phyloP scores from a whole-genome alignment of 1,139 yeast species.

The Magnusiomyces suaveolens region DNA sequence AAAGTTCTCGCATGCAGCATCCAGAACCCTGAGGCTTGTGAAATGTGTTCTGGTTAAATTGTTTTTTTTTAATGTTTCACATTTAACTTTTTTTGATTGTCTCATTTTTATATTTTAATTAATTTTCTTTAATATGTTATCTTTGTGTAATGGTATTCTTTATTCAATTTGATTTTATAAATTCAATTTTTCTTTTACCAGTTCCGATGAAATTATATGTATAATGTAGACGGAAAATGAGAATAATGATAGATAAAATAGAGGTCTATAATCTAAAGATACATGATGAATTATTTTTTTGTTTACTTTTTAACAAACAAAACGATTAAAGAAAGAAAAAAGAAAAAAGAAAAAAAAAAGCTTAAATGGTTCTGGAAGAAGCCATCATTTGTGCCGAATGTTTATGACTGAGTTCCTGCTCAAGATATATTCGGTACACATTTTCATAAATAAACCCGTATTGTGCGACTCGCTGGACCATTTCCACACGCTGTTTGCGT shows the following conservation, averaged over 20 bases:
- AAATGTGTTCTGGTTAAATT: slow-evolving; percentile 91
- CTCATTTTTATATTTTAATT: not conserved
- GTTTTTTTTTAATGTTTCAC: not conserved
- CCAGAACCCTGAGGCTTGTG: slow-evolving; percentile 93
- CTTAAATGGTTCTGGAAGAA: not conserved
- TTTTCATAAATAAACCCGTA: slow-evolving; percentile 41
- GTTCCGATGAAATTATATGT: too few relatives aligned
- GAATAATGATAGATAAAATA: too few relatives aligned
- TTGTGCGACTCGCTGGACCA: slow-evolving; percentile 59
- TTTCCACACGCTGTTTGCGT: slow-evolving; percentile 48
- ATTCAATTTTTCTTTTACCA: not conserved
- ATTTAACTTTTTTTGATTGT: not conserved
- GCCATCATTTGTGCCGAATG: not conserved
- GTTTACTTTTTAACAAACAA: too few relatives aligned
- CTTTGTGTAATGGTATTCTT: not conserved
- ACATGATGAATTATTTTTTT: too few relatives aligned
- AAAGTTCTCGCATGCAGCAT: slow-evolving; percentile 95
- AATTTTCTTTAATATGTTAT: not conserved
- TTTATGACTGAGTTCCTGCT: not conserved
- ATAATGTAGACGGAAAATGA: too few relatives aligned
- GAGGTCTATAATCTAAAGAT: not conserved
- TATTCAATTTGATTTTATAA: too few relatives aligned
- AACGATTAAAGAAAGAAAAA: not conserved
- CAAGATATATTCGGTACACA: slow-evolving; percentile 16
- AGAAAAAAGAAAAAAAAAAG: too few relatives aligned